A percentile compares a stretch with the other conserved stretches of the same genome.
Evolutionary conservation across 192 early-diverging fungal species (phyloP).

Genomic region (Coemansia sp.): DNA sequence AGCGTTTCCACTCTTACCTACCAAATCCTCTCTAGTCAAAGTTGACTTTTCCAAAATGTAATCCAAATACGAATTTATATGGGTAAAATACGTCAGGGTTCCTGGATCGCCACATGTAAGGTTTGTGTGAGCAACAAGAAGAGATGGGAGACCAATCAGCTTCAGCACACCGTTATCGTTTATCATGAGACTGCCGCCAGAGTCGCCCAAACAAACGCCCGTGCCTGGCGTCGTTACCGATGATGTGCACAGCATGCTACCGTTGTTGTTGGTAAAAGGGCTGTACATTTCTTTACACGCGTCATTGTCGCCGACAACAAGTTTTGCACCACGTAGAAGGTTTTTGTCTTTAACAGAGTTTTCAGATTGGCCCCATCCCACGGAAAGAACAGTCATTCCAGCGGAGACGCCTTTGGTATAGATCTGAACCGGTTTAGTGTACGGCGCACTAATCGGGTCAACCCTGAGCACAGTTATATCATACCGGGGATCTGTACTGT

Average conservation of each 20-base stretch:
- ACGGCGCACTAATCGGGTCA: neutral
- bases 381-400: constrained; percentile 10
- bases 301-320: constrained; percentile 12
- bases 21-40: constrained; percentile 9
- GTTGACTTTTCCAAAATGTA: constrained; percentile 14
- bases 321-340: constrained; percentile 3
- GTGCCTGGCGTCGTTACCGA: constrained; percentile 7
- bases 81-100: constrained; percentile 18
- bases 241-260: constrained; percentile 14
- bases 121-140: neutral
- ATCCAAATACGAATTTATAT: constrained; percentile 11
- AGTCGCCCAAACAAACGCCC: constrained; percentile 20
- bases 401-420: constrained; percentile 7
- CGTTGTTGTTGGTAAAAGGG: constrained; percentile 2
- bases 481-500: constrained; percentile 2
- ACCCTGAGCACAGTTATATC: constrained; percentile 24
- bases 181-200: constrained; percentile 14
- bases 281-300: constrained; percentile 4
- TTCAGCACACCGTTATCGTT: neutral
- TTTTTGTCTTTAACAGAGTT: neutral
- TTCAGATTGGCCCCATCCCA: constrained; percentile 20
- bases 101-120: constrained; percentile 12
- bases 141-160: constrained; percentile 11
- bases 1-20: neutral
- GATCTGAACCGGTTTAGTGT: constrained; percentile 1